Percentiles rank a stretch among this genome's conserved stretches.
Evolutionary conservation across 2,329 filamentous ascomycete genomes (phyloP).

Genomic region (Nothopassalora personata): DNA sequence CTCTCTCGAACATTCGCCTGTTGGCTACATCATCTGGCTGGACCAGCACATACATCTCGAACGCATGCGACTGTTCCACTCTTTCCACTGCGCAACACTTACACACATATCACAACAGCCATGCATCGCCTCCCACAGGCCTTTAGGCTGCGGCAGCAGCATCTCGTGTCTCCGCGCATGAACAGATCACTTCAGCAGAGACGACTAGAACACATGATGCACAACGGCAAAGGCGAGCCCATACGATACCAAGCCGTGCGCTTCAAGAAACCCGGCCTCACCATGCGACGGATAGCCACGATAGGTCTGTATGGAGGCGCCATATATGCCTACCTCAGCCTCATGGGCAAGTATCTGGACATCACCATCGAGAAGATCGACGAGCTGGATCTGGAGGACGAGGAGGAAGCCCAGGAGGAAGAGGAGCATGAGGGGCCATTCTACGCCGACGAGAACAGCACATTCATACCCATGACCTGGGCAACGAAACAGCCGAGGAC

Average conservation of each 20-base stretch:
- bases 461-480: constrained; percentile 48
- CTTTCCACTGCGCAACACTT: background rate
- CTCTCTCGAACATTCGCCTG: constrained; percentile 2
- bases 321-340: constrained; percentile 19
- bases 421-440: constrained; percentile 29
- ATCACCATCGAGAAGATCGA: constrained; percentile 29
- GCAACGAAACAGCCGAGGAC: constrained; percentile 37
- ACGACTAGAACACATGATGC: constrained; percentile 9
- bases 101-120: background rate
- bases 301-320: constrained; percentile 21
- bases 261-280: constrained; percentile 36
- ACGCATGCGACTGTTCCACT: background rate
- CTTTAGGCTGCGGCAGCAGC: constrained; percentile 27
- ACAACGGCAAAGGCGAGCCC: constrained; percentile 20
- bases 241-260: constrained; percentile 35
- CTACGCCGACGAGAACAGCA: constrained; percentile 32
- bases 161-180: constrained; percentile 9
- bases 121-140: constrained; percentile 29
- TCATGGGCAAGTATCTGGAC: constrained; percentile 24
- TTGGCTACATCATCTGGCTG: background rate
- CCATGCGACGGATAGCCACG: constrained; percentile 24
- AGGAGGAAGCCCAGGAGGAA: constrained; percentile 22
- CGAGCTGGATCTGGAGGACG: constrained; percentile 20
- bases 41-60: background rate
- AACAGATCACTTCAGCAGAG: constrained; percentile 10